These are phyloP conservation scores for Stygiomarasmius scandens DNA, from an alignment of 1,284 basidiomycete species.

Conservation along the genomic window DNA sequence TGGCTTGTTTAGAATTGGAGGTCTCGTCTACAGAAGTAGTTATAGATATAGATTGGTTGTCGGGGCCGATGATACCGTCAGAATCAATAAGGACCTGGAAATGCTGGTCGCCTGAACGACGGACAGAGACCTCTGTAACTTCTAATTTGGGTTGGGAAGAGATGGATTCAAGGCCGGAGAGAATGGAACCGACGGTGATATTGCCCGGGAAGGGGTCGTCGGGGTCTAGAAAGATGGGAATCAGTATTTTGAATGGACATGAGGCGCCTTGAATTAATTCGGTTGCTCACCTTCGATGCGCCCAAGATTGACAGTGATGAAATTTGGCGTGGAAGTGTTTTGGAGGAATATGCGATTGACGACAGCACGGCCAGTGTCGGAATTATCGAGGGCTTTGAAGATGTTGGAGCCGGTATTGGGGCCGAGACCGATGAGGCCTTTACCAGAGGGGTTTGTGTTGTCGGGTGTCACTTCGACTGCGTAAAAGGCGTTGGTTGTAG, in stretches of 20 bases:
- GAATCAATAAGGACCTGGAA: conserved; percentile 54
- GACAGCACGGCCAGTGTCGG: conserved; percentile 44
- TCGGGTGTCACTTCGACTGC: conserved; percentile 41
- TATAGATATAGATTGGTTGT: conserved; percentile 47
- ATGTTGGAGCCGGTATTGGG: conserved; percentile 50
- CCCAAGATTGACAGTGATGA: conserved; percentile 55
- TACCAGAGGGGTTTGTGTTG: conserved; percentile 30
- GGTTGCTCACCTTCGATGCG: conserved; percentile 37
- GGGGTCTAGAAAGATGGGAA: conserved; percentile 30
- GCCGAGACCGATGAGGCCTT: conserved; percentile 55
- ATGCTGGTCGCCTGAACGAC: conserved; percentile 45
- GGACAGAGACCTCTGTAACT: conserved; percentile 38
- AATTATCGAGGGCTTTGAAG: conserved; percentile 28
- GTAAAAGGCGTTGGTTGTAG: no score
- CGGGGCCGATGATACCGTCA: conserved; percentile 52
- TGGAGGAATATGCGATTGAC: conserved; percentile 66
- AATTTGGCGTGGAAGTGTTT: conserved; percentile 57
- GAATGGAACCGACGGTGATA: conserved; percentile 49
- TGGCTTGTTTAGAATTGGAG: conserved; percentile 45
- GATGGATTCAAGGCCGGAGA: conserved; percentile 43
- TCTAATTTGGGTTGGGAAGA: conserved; percentile 43
- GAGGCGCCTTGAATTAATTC: background rate
- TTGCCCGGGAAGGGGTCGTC: conserved; percentile 46
- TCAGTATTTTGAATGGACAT: background rate
- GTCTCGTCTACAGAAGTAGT: conserved; percentile 45